Evolutionary conservation across 495 filamentous ascomycete species (phyloP).

Genomic region (Penicillium roqueforti): DNA sequence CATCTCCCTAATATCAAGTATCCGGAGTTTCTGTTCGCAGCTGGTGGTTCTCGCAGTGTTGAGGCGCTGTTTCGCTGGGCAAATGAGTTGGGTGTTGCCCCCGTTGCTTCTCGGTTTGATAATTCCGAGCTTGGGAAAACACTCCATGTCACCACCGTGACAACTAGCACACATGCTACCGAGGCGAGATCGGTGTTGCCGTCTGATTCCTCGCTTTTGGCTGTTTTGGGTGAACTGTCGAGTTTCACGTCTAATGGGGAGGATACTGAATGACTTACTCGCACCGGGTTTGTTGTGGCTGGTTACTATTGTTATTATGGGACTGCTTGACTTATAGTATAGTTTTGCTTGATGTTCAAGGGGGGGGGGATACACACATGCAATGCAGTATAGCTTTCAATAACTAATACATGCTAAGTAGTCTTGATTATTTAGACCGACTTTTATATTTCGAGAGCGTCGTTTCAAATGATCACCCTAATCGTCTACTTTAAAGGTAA

Average conservation of each 20-base stretch:
- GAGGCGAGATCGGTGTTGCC: constrained; percentile 28
- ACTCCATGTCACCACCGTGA: constrained; percentile 60
- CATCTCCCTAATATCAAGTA: constrained; percentile 24
- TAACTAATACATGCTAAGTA: neutral
- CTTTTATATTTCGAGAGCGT: neutral
- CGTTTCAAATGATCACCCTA: too few relatives aligned
- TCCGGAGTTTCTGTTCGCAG: constrained; percentile 73
- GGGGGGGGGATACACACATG: neutral
- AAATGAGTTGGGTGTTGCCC: constrained; percentile 48
- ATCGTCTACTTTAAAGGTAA: neutral
- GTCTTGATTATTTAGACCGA: neutral
- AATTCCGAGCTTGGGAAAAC: constrained; percentile 24
- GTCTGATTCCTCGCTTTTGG: constrained; percentile 10
- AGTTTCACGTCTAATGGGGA: neutral
- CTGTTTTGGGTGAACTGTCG: constrained; percentile 10
- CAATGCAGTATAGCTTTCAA: neutral
- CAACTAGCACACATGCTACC: constrained; percentile 52
- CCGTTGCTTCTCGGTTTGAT: constrained; percentile 23
- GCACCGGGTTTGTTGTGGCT: neutral
- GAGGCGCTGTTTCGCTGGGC: constrained; percentile 87
- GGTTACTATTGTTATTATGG: neutral
- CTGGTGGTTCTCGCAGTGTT: constrained; percentile 76
- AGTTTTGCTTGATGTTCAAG: neutral
- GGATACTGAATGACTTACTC: neutral
- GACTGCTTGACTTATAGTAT: neutral